Base-by-base conservation (phyloP, 1,284 basidiomycete species). In the Puccinia novopanici region DNA sequence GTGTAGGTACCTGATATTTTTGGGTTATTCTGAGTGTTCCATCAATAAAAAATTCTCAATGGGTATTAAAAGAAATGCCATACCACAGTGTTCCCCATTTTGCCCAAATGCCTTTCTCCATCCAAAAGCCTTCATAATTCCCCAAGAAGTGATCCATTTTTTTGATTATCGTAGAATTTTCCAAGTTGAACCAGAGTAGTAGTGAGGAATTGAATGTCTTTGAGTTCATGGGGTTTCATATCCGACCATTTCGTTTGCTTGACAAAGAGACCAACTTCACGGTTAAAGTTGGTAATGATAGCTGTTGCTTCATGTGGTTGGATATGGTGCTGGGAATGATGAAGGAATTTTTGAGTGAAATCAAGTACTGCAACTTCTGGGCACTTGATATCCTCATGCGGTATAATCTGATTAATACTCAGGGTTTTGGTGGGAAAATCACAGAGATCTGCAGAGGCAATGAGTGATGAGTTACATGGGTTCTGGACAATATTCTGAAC, bases 151-250 rank as follows among this genome's bases (percentile, higher is more conserved):
- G 61, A 65, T 24, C 17, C 15, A 24, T 42, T 65, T 19, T 10
- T 42, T 65, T 65, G 37, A 42, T 65, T 13, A n/a, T n/a, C n/a
- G 22, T 65, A 65, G 22, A 37, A 65, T 19, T 42, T 6, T 1
- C 61, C 61, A 19, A 65, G 61, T 30, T 65, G 61, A 42, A 65
- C 61, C 3, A 65, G 37, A n/a, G 61, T 65, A 22, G 61, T 65
- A 12, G 59, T 61, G 3, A 65, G 37, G 17, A 65, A 65, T 65
- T 42, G n/a, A 2, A 65, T 42, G 12, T 65, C 61, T 65, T 65
- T 19, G n/a, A 34, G 30, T 42, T 65, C 61, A 4, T 65, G 30
- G 6, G 34, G 3, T 5, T 24, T 10, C 61, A 65, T 65, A 37
- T 61, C 59, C 15, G 59, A 6, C 59, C 59, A 61, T 9, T 2